Evolutionary conservation across 1,284 basidiomycete species (phyloP).

Genomic region (Cystobasidium slooffiae): DNA sequence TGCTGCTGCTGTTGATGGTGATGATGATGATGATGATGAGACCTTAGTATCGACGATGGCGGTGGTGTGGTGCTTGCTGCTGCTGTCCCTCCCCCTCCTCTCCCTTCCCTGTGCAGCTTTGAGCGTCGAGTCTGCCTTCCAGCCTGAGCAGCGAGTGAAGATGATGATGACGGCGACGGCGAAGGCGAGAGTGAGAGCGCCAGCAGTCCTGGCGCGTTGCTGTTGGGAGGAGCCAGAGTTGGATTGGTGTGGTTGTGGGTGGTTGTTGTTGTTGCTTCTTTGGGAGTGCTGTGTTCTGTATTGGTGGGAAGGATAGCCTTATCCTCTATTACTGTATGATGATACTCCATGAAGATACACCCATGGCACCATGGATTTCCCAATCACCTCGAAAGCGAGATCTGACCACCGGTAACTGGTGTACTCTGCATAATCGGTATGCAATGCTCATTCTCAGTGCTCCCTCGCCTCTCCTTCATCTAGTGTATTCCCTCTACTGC

Average conservation of each 20-base stretch:
- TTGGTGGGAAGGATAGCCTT: neutral
- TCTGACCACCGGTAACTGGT: neutral
- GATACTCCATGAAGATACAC: neutral
- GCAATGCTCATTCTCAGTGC: no score
- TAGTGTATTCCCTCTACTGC: no score
- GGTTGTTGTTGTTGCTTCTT: neutral
- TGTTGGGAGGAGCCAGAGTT: conserved; percentile 8
- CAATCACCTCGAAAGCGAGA: no score
- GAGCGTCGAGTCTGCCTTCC: conserved; percentile 32
- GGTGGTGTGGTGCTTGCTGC: neutral
- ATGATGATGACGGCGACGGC: neutral
- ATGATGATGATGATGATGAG: no score
- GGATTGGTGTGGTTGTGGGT: neutral
- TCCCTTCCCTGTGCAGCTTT: conserved; percentile 14
- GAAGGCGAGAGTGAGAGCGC: conserved; percentile 20
- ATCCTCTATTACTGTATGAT: neutral
- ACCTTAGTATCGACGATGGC: no score
- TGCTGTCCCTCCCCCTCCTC: conserved; percentile 7
- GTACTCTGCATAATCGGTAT: neutral
- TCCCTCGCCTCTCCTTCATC: no score
- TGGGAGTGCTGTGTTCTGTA: neutral
- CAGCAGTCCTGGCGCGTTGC: conserved; percentile 19
- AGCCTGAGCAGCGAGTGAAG: neutral
- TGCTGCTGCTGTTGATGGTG: neutral
- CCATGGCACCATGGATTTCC: neutral